Conservation (phyloP, 352 stramenopile genomes). For the Sclerospora graminicola region DNA sequence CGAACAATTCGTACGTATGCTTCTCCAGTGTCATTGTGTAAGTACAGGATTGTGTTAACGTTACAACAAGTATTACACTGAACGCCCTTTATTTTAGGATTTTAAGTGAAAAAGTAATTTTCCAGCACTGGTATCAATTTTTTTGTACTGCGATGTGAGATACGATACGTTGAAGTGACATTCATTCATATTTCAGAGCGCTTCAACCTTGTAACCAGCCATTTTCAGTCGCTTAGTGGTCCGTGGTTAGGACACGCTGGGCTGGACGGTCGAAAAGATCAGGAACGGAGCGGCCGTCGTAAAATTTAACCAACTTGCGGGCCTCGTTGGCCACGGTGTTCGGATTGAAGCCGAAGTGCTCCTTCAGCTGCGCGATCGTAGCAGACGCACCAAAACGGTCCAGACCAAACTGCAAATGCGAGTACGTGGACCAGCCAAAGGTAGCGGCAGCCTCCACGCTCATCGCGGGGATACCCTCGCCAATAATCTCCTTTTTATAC, state of each 20-base stretch:
- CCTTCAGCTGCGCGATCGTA: conserved; percentile 84
- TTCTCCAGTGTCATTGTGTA: conserved; percentile 34
- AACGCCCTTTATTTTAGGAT: too few relatives aligned
- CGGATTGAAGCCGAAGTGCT: conserved; percentile 93
- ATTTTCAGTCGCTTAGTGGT: conserved; percentile 38
- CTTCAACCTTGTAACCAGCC: too few relatives aligned
- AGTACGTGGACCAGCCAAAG: conserved; percentile 95
- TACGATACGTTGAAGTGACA: too few relatives aligned
- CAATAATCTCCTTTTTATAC: conserved; percentile 95
- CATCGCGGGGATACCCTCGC: conserved; percentile 90
- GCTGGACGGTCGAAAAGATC: conserved; percentile 69
- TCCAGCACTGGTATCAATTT: too few relatives aligned
- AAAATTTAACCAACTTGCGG: conserved; percentile 90
- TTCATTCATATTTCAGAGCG: too few relatives aligned
- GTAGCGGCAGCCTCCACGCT: conserved; percentile 92
- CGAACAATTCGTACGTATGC: conserved; percentile 58
- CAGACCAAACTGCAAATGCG: conserved; percentile 78
- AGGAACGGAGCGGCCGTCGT: conserved; percentile 56
- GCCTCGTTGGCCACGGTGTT: conserved; percentile 90
- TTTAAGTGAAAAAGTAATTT: too few relatives aligned
- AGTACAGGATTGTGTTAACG: too few relatives aligned
- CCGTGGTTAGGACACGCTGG: conserved; percentile 39
- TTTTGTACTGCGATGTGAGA: too few relatives aligned
- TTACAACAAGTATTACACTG: too few relatives aligned
- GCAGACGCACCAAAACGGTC: conserved; percentile 54